A percentile compares a stretch with the other conserved stretches of the same genome.
phyloP scores from a whole-genome alignment of 1,139 yeast species.

The Taphrina deformans region DNA sequence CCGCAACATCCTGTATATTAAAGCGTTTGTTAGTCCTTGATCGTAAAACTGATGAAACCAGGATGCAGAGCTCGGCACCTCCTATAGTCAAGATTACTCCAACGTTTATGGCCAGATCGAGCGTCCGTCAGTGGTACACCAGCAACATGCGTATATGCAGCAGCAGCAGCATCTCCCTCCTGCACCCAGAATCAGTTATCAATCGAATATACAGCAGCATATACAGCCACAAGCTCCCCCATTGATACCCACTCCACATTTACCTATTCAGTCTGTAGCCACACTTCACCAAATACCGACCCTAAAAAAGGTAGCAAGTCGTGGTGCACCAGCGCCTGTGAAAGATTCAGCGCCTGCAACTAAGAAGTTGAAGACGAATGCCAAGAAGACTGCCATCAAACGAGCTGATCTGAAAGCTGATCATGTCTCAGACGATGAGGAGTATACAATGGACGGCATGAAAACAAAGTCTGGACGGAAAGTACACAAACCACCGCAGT shows the following conservation, averaged over 20 bases:
- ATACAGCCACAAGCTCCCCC: slow-evolving; percentile 3
- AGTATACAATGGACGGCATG: slow-evolving; percentile 40
- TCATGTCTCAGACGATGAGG: slow-evolving; percentile 37
- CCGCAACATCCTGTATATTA: slow-evolving; percentile 4
- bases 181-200: background rate
- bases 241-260: slow-evolving; percentile 1
- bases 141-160: background rate
- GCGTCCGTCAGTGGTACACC: background rate
- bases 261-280: background rate
- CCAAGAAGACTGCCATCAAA: slow-evolving; percentile 5
- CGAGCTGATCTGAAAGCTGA: background rate
- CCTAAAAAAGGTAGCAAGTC: background rate
- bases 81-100: background rate
- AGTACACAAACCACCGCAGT: slow-evolving; percentile 40
- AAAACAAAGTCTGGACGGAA: slow-evolving; percentile 41
- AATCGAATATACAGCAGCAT: background rate
- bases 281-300: background rate
- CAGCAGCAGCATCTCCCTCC: slow-evolving; percentile 5
- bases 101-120: background rate
- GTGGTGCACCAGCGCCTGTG: background rate
- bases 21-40: too few relatives aligned
- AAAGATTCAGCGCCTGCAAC: slow-evolving; percentile 11
- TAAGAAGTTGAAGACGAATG: slow-evolving; percentile 11
- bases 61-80: background rate
- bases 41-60: too few relatives aligned